Base-by-base conservation (phyloP, 192 early-diverging fungal genomes). In the Entophlyctis luteolus region DNA sequence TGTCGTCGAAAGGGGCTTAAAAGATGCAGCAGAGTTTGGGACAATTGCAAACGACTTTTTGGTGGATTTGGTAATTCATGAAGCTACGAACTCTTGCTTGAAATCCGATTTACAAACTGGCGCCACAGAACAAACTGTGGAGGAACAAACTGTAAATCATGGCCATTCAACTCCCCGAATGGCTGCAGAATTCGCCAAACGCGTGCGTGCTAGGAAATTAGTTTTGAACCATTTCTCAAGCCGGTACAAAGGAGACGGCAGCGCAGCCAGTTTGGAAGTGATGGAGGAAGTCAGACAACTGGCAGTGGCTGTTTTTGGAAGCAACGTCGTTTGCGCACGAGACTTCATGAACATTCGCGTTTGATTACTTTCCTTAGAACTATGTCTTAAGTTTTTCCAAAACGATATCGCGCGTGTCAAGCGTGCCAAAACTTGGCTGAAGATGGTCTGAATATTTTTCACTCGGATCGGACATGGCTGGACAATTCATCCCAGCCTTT, bases 141-240 rank as follows among this genome's bases (percentile, higher is more conserved):
- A 71, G 22, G 49, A 73, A 28, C 33, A 47, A 22, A 71, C 81
- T 12, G 48, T 55, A 5, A 48, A 59, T 8, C 83, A 85, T 62
- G 84, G 84, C 0, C 84, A 86, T 59, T 85, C 83, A 4, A 86
- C 82, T 12, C 80, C 84, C 8, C 63, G 81, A 67, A 82, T 84
- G 75, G 84, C 84, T 8, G 84, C 71, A 1, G 33, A 25, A 2
- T 74, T 80, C 67, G 82, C 80, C 16, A 70, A 74, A 27, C 45
- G 50, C 12, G 65, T 84, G 3, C 33, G 56, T 2, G 81, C 79
- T 3, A 50, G 67, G 33, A 49, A 58, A 27, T 32, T 86, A n/a
- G 68, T 83, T 0, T 36, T 86, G 54, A 86, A 80, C 6, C 84
- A 86, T 70, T 86, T 86, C 67, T 79, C 77, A 34, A 54, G 67